Evolutionary conservation across 805 yeast genomes (phyloP).

Genomic region (Candida pini): DNA sequence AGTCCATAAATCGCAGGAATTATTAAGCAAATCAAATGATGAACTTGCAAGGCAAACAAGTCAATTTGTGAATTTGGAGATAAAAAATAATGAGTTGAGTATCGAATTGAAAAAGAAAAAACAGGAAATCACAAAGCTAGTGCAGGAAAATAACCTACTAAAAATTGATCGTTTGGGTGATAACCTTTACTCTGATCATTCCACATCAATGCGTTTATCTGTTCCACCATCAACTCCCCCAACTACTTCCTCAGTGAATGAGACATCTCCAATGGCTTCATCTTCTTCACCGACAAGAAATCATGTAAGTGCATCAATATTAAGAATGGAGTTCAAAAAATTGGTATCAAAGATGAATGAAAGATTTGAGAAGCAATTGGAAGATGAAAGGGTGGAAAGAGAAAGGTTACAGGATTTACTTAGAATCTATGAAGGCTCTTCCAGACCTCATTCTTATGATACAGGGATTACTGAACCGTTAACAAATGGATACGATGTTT

Average conservation of each 20-base stretch:
- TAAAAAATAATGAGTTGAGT: slow-evolving; percentile 30
- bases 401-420: slow-evolving; percentile 38
- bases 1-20: slow-evolving; percentile 45
- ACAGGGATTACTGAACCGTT: too few relatives aligned
- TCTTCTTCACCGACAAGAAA: slow-evolving; percentile 21
- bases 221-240: slow-evolving; percentile 15
- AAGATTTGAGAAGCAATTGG: slow-evolving; percentile 53
- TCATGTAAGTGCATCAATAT: slow-evolving; percentile 40
- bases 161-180: slow-evolving; percentile 41
- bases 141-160: slow-evolving; percentile 39
- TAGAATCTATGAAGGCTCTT: slow-evolving; percentile 28
- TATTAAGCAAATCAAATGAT: slow-evolving; percentile 35
- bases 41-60: slow-evolving; percentile 33
- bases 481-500: too few relatives aligned
- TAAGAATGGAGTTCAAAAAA: slow-evolving; percentile 65
- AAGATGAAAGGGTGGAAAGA: slow-evolving; percentile 49
- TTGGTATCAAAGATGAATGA: slow-evolving; percentile 56
- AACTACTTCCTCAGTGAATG: slow-evolving; percentile 5
- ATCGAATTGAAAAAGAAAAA: slow-evolving; percentile 28
- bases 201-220: slow-evolving; percentile 3
- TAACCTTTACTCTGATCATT: slow-evolving; percentile 1
- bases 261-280: slow-evolving; percentile 3
- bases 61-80: slow-evolving; percentile 30
- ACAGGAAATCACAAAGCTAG: slow-evolving; percentile 37
- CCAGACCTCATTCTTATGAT: too few relatives aligned